phyloP scores from a whole-genome alignment of 257 asterid genomes.

The Gardenia jasminoides region DNA sequence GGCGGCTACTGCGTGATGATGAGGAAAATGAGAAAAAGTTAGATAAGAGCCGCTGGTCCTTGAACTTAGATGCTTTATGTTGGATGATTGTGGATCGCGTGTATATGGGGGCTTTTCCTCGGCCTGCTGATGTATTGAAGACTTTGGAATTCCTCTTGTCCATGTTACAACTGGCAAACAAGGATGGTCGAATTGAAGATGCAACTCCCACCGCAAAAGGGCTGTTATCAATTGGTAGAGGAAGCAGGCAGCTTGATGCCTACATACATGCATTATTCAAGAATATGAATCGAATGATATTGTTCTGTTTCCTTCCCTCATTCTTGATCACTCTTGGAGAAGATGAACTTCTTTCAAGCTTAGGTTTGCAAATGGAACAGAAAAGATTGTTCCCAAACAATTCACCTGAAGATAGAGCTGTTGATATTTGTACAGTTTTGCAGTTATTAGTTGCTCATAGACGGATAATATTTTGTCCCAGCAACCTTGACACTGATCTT shows the following conservation, averaged over 20 bases:
- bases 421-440: slow-evolving; percentile 66
- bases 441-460: slow-evolving; percentile 90
- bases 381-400: slow-evolving; percentile 42
- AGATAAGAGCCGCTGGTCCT: slow-evolving; percentile 83
- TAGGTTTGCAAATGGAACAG: slow-evolving; percentile 74
- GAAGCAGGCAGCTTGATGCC: slow-evolving; percentile 83
- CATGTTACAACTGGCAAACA: slow-evolving; percentile 95
- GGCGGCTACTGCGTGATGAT: slow-evolving; percentile 91
- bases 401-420: slow-evolving; percentile 62
- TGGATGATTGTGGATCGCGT: slow-evolving; percentile 94
- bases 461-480: slow-evolving; percentile 85
- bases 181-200: slow-evolving; percentile 96
- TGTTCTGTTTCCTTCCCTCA: slow-evolving; percentile 94
- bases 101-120: slow-evolving; percentile 96
- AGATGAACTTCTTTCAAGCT: slow-evolving; percentile 72
- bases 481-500: slow-evolving; percentile 88
- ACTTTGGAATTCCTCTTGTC: slow-evolving; percentile 92
- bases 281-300: slow-evolving; percentile 75
- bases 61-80: slow-evolving; percentile 82
- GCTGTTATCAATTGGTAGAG: slow-evolving; percentile 91
- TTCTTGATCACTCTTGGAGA: slow-evolving; percentile 83
- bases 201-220: slow-evolving; percentile 79
- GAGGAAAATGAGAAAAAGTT: slow-evolving; percentile 90
- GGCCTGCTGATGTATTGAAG: slow-evolving; percentile 75
- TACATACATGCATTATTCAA: slow-evolving; percentile 74